phyloP scores from a whole-genome alignment of 129 eudicot species.

The Scalesia atractyloides region DNA sequence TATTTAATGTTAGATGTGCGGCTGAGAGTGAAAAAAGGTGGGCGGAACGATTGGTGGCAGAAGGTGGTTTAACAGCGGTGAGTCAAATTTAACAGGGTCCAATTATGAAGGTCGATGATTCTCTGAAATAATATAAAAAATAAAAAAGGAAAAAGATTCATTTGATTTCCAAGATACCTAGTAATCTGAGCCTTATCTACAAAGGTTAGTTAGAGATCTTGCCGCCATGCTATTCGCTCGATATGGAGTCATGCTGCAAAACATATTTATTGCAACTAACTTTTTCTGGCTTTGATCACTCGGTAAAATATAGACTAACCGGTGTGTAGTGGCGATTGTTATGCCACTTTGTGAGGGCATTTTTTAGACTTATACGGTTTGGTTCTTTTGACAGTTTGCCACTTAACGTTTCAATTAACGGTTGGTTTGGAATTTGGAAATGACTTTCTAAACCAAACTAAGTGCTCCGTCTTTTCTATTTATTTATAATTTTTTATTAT shows the following conservation, averaged over 20 bases:
- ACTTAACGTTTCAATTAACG: too few species aligned
- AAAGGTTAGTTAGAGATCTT: slow-evolving; percentile 22
- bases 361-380: too few species aligned
- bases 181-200: slow-evolving; percentile 36
- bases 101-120: slow-evolving; percentile 24
- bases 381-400: too few species aligned
- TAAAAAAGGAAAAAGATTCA: background rate
- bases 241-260: slow-evolving; percentile 18
- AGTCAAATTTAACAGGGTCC: slow-evolving; percentile 31
- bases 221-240: slow-evolving; percentile 25
- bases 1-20: background rate
- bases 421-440: too few species aligned
- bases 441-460: too few species aligned
- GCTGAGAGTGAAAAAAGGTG: background rate
- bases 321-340: too few species aligned
- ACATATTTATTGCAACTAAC: slow-evolving; percentile 3
- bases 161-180: slow-evolving; percentile 37
- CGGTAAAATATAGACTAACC: too few species aligned
- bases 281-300: background rate
- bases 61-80: background rate
- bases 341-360: too few species aligned
- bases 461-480: too few species aligned
- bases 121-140: background rate
- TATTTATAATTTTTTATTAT: too few species aligned
- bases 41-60: slow-evolving; percentile 6